Evolutionary conservation across 2,329 filamentous ascomycete species (phyloP).

Genomic region (Xylaria sp.): DNA sequence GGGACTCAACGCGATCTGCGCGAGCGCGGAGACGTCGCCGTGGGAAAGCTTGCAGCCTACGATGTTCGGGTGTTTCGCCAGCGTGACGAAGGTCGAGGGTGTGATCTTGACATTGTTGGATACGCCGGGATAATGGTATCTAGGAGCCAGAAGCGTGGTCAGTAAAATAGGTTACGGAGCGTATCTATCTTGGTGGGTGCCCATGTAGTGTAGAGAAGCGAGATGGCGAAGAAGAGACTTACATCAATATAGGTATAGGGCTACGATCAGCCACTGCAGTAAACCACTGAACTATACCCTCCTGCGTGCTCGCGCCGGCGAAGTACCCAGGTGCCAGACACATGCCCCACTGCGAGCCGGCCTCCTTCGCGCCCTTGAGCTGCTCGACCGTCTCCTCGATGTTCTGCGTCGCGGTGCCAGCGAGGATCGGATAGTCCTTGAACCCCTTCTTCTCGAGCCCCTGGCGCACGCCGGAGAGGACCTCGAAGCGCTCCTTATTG

Average conservation of each 20-base stretch:
- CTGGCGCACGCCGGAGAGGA: constrained; percentile 60
- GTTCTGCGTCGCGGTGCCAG: constrained; percentile 65
- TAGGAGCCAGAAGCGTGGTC: constrained; percentile 39
- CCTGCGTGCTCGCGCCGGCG: constrained; percentile 58
- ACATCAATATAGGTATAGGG: constrained; percentile 65
- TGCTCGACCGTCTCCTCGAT: constrained; percentile 66
- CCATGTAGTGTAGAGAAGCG: too few species aligned
- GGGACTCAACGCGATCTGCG: constrained; percentile 64
- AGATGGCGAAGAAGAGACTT: constrained; percentile 32
- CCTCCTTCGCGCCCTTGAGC: constrained; percentile 59
- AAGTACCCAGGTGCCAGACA: constrained; percentile 67
- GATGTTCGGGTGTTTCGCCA: constrained; percentile 68
- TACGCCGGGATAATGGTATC: constrained; percentile 70
- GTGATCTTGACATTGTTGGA: constrained; percentile 68
- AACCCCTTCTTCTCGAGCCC: constrained; percentile 61
- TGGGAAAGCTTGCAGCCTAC: constrained; percentile 74
- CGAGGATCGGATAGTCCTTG: constrained; percentile 62
- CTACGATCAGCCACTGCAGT: constrained; percentile 62
- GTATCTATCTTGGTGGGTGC: too few species aligned
- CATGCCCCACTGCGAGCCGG: constrained; percentile 65
- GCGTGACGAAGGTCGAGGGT: constrained; percentile 60
- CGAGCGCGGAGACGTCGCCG: constrained; percentile 68
- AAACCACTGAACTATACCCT: constrained; percentile 64
- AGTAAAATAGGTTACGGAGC: too few species aligned
- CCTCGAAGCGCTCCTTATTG: constrained; percentile 58